Conservation (phyloP, 169 alveolate genomes). For the Plasmodium adleri region DNA sequence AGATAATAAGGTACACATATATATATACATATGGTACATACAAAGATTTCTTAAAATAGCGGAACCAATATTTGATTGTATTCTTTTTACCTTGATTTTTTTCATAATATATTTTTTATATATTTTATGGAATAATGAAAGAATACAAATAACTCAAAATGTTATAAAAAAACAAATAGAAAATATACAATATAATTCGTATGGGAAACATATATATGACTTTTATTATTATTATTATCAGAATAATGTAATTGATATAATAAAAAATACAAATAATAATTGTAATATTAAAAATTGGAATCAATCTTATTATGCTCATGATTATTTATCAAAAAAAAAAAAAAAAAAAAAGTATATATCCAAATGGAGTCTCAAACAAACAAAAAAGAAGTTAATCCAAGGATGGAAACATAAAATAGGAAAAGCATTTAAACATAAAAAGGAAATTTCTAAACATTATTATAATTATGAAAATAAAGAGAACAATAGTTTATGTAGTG, state of each 20-base stretch:
- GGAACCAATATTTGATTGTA: slow-evolving; percentile 74
- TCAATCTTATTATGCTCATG: not conserved
- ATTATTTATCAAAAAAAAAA: slow-evolving; percentile 19
- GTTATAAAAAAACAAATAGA: slow-evolving; percentile 51
- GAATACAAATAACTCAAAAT: slow-evolving; percentile 12
- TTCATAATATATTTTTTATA: slow-evolving; percentile 24
- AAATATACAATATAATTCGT: slow-evolving; percentile 1
- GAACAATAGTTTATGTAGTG: no score
- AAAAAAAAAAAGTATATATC: not conserved
- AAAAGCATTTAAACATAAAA: not conserved
- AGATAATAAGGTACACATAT: not conserved
- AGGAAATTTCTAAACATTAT: no score
- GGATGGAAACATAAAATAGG: not conserved
- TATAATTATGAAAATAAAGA: no score
- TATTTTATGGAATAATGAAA: slow-evolving; percentile 24
- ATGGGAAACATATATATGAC: slow-evolving; percentile 42
- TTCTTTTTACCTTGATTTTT: slow-evolving; percentile 9
- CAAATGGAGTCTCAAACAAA: no score
- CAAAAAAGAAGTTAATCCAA: no score
- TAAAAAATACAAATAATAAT: slow-evolving; percentile 17
- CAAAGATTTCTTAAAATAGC: slow-evolving; percentile 74
- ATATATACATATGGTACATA: slow-evolving; percentile 63
- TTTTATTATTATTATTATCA: slow-evolving; percentile 61
- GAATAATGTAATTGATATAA: slow-evolving; percentile 36
- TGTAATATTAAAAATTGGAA: slow-evolving; percentile 10